phyloP scores from a whole-genome alignment of 2,329 filamentous ascomycete genomes.

The Biscogniauxia mediterranea region DNA sequence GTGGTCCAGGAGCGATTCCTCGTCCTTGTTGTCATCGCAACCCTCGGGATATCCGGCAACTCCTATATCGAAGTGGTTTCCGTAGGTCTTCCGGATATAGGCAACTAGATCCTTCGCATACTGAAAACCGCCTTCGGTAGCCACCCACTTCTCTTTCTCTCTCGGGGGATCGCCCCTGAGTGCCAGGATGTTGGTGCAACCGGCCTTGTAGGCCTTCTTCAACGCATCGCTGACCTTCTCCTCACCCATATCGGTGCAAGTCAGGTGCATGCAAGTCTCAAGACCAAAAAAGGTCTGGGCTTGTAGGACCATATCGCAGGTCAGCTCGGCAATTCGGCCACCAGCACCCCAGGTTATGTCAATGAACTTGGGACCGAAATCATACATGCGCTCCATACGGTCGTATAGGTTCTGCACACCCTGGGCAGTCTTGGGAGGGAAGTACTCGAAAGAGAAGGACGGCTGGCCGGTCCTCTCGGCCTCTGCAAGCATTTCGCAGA shows the following conservation, averaged over 20 bases:
- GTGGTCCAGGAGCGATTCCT: slow-evolving; percentile 82
- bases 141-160: slow-evolving; percentile 92
- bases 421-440: slow-evolving; percentile 94
- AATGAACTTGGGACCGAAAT: slow-evolving; percentile 90
- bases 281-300: slow-evolving; percentile 93
- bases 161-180: slow-evolving; percentile 89
- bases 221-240: slow-evolving; percentile 90
- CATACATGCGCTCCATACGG: slow-evolving; percentile 98
- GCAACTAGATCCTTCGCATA: slow-evolving; percentile 85
- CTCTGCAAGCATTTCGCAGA: slow-evolving; percentile 85
- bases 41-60: slow-evolving; percentile 97
- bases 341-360: slow-evolving; percentile 99
- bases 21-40: slow-evolving; percentile 86
- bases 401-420: slow-evolving; percentile 99
- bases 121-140: slow-evolving; percentile 79
- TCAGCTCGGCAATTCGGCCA: slow-evolving; percentile 85
- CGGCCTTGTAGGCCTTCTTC: slow-evolving; percentile 84
- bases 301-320: slow-evolving; percentile 95
- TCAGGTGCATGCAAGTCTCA: slow-evolving; percentile 98
- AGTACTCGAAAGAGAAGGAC: slow-evolving; percentile 99
- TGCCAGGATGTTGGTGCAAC: slow-evolving; percentile 96
- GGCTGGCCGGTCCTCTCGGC: slow-evolving; percentile 75
- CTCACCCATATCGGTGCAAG: slow-evolving; percentile 95
- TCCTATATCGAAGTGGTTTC: slow-evolving; percentile 93
- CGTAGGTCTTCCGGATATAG: slow-evolving; percentile 76